Percentiles rank a stretch among this genome's conserved stretches.
These are phyloP conservation scores for Cutaneotrichosporon dermatis DNA, from an alignment of 1,284 basidiomycete species.

Conservation along the genomic window DNA sequence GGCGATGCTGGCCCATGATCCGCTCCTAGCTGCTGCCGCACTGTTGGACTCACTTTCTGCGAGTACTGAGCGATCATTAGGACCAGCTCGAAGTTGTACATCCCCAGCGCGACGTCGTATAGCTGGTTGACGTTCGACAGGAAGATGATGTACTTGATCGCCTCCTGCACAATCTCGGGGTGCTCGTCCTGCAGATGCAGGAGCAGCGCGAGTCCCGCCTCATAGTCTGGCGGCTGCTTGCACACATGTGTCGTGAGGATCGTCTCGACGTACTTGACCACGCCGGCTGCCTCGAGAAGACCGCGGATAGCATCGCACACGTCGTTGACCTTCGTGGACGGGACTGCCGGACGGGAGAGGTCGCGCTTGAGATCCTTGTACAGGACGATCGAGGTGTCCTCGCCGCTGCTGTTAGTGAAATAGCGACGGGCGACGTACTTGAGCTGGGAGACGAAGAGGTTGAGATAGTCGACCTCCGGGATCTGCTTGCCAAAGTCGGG, in stretches of 20 bases:
- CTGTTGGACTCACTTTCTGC: slow-evolving; percentile 59
- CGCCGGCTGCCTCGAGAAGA: slow-evolving; percentile 64
- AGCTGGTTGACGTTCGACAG: slow-evolving; percentile 87
- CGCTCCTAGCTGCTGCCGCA: too few species aligned
- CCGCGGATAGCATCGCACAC: slow-evolving; percentile 75
- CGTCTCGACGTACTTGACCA: slow-evolving; percentile 79
- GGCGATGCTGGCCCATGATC: too few species aligned
- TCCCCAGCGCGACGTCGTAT: slow-evolving; percentile 91
- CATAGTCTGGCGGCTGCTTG: slow-evolving; percentile 86
- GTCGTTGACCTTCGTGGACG: slow-evolving; percentile 56
- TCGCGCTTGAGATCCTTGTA: slow-evolving; percentile 26
- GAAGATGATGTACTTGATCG: slow-evolving; percentile 98
- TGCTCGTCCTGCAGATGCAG: slow-evolving; percentile 66
- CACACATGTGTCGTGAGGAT: slow-evolving; percentile 90
- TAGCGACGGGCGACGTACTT: slow-evolving; percentile 6
- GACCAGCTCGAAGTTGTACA: slow-evolving; percentile 97
- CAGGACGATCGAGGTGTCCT: slow-evolving; percentile 25
- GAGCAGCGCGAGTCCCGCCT: slow-evolving; percentile 75
- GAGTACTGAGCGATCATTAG: slow-evolving; percentile 95
- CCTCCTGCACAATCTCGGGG: slow-evolving; percentile 80
- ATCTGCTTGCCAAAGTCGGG: slow-evolving; percentile 75
- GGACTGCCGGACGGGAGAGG: background rate
- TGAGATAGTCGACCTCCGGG: slow-evolving; percentile 83
- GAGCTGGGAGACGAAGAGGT: slow-evolving; percentile 64
- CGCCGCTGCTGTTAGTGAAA: slow-evolving; percentile 18